These are phyloP conservation scores for Amanita phalloides DNA, from an alignment of 768 basidiomycete species.

Conservation along the genomic window DNA sequence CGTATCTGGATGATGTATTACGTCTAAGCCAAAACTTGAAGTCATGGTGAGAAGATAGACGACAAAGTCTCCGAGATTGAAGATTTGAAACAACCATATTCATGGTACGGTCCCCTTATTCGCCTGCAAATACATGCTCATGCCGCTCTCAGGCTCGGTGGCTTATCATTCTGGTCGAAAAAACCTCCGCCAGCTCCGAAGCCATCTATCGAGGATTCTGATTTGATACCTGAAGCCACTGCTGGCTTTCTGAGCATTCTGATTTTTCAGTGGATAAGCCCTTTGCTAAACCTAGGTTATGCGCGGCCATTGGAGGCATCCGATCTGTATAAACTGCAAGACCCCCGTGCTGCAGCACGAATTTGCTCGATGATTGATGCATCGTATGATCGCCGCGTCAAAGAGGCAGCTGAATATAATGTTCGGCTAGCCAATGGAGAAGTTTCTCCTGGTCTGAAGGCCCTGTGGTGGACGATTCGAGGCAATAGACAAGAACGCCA, in stretches of 20 bases:
- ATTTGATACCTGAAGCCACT: conserved; percentile 51
- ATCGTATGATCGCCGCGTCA: conserved; percentile 51
- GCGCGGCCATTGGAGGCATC: conserved; percentile 69
- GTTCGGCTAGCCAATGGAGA: conserved; percentile 53
- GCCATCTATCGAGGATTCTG: conserved; percentile 47
- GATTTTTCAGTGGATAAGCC: conserved; percentile 70
- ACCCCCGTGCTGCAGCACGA: conserved; percentile 42
- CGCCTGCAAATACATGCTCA: background rate
- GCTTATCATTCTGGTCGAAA: conserved; percentile 11
- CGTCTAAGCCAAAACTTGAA: background rate
- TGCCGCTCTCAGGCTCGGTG: background rate
- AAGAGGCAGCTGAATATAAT: conserved; percentile 62
- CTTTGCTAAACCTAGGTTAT: conserved; percentile 65
- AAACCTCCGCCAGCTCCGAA: conserved; percentile 33
- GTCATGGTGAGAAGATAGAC: background rate
- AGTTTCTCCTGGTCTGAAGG: conserved; percentile 42
- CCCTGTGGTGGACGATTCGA: conserved; percentile 49
- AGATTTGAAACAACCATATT: background rate
- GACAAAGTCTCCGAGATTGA: background rate
- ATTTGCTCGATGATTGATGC: conserved; percentile 54
- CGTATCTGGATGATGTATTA: background rate
- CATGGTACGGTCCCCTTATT: background rate
- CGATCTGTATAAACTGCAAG: conserved; percentile 73
- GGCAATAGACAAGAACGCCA: conserved; percentile 45
- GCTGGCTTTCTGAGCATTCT: conserved; percentile 50